Evolutionary conservation across 1,139 yeast genomes (phyloP).

Genomic region (Candida gigantensis): DNA sequence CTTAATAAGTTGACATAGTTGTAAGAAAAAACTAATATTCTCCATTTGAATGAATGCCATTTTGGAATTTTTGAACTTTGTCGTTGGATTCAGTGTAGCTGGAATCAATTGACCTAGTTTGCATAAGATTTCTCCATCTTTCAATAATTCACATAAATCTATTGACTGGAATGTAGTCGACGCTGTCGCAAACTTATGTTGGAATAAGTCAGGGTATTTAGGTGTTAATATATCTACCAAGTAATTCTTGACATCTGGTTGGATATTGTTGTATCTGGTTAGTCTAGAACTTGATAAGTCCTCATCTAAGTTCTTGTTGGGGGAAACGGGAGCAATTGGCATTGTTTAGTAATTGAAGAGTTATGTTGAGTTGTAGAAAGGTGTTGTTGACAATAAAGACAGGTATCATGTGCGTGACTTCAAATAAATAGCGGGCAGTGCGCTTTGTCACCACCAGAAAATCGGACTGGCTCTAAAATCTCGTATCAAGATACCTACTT

Average conservation of each 20-base stretch:
- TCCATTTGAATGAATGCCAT: conserved; percentile 93
- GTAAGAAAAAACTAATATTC: conserved; percentile 71
- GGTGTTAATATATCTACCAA: conserved; percentile 23
- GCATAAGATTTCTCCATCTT: conserved; percentile 70
- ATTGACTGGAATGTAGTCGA: conserved; percentile 1
- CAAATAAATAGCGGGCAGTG: no score
- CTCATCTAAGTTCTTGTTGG: conserved; percentile 49
- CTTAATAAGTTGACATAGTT: conserved; percentile 60
- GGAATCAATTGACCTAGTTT: conserved; percentile 39
- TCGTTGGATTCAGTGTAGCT: no score
- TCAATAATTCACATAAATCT: conserved; percentile 45
- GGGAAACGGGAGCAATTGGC: conserved; percentile 1
- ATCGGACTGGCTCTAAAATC: no score
- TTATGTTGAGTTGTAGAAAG: background rate
- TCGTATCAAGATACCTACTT: no score
- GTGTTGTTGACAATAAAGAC: no score
- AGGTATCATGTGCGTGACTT: background rate
- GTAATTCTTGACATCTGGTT: conserved; percentile 54
- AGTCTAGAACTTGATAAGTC: conserved; percentile 51
- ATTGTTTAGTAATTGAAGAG: no score
- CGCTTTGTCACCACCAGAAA: no score
- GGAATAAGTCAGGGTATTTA: conserved; percentile 13
- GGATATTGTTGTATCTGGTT: conserved; percentile 48
- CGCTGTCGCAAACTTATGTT: conserved; percentile 12
- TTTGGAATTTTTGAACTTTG: conserved; percentile 58